Base-by-base conservation (phyloP, 2,329 filamentous ascomycete genomes). In the Curvularia eragrostidis region DNA sequence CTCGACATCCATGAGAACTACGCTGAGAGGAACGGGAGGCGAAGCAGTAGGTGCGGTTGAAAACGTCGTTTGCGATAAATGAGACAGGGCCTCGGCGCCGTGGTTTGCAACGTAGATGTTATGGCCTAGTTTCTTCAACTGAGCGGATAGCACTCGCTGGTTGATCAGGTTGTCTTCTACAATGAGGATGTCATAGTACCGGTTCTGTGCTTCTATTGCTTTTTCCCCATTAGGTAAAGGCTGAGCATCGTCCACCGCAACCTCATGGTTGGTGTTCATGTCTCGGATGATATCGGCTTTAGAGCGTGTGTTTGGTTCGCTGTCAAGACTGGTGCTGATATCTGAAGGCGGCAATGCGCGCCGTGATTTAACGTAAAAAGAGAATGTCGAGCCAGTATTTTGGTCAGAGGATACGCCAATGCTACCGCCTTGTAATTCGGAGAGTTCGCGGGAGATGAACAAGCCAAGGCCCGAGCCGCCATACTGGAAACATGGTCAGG, bases 121-220 rank as follows among this genome's bases (percentile, higher is more conserved):
- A 51, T 67, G 72, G n/a, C 71, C 70, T 3, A 61, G 32, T 43
- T 63, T 67, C 13, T 56, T 54, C 12, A 75, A 62, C n/a, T 69
- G 68, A n/a, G 67, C 61, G 3, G 53, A 54, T 3, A 71, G 54
- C 23, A 74, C 67, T 28, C 65, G 66, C 52, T 75, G 72, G 47
- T 75, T 75, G 26, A 75, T 67, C 23, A 73, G 55, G 39, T 75
- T 75, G 48, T 75, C 72, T 56, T 75, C 72, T 8, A 75, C 72
- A 26, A 71, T 56, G 5, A 71, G 61, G 8, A 64, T 60, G 34
- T 58, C 36, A 28, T 53, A 53, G 28, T 53, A 39, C 2, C 19
- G 19, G 1, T 46, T 30, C 8, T 52, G 10, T 34, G 4, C 8
- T 21, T 23, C 46, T 32, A 10, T 41, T 3, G 1, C 30, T 26